Evolutionary conservation across 768 basidiomycete genomes (phyloP).

Genomic region (Paxillus rubicundulus): DNA sequence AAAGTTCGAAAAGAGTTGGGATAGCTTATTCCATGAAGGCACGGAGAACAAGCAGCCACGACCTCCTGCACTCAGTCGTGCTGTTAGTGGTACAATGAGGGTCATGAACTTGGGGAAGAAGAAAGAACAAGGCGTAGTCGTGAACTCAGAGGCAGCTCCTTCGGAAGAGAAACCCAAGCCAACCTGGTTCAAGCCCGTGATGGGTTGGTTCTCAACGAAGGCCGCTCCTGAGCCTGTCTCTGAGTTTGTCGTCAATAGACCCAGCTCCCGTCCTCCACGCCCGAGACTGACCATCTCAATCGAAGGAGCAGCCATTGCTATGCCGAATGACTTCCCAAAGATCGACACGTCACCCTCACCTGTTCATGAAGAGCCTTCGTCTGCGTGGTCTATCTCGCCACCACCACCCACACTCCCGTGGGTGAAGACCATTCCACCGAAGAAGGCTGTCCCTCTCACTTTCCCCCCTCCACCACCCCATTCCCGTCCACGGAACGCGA

Average conservation of each 20-base stretch:
- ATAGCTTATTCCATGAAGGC: slow-evolving; percentile 41
- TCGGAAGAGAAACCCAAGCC: slow-evolving; percentile 29
- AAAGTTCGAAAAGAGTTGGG: slow-evolving; percentile 41
- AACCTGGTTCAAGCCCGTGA: slow-evolving; percentile 39
- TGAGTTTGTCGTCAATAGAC: slow-evolving; percentile 21
- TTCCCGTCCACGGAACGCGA: slow-evolving; percentile 31
- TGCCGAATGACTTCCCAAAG: slow-evolving; percentile 23
- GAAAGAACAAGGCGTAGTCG: slow-evolving; percentile 31
- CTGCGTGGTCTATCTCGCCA: slow-evolving; percentile 34
- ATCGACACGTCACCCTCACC: slow-evolving; percentile 30
- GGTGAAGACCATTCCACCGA: slow-evolving; percentile 23
- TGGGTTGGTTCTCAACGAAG: slow-evolving; percentile 29
- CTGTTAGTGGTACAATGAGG: slow-evolving; percentile 37
- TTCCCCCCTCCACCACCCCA: slow-evolving; percentile 33
- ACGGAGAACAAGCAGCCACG: slow-evolving; percentile 17
- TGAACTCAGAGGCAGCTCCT: slow-evolving; percentile 5
- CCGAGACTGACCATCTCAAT: slow-evolving; percentile 45
- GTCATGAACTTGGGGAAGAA: slow-evolving; percentile 46
- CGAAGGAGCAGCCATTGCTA: slow-evolving; percentile 35
- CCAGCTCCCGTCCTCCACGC: slow-evolving; percentile 15
- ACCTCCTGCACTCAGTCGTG: slow-evolving; percentile 22
- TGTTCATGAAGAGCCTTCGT: slow-evolving; percentile 22
- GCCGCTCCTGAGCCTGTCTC: slow-evolving; percentile 4
- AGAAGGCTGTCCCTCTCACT: slow-evolving; percentile 35
- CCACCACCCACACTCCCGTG: slow-evolving; percentile 24